Percentiles rank a stretch among this genome's conserved stretches.
Conservation (phyloP, 495 filamentous ascomycete genomes). For the Lindgomyces ingoldianus region DNA sequence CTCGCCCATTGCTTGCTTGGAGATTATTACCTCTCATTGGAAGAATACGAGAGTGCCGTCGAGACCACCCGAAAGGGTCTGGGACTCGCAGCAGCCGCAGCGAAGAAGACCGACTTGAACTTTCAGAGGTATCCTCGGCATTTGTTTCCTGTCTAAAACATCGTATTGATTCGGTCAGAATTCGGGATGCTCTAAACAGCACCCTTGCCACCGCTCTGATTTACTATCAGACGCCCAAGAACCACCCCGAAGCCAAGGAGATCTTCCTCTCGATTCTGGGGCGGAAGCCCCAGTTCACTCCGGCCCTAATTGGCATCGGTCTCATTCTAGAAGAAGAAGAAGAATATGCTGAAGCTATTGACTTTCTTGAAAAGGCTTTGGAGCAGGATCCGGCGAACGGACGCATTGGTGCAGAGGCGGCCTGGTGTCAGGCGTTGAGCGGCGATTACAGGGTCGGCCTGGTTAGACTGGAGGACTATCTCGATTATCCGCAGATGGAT, state of each 20-base stretch:
- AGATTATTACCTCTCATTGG: constrained; percentile 79
- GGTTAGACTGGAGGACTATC: constrained; percentile 66
- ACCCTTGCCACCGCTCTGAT: constrained; percentile 80
- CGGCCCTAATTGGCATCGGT: constrained; percentile 84
- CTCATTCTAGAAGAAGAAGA: constrained; percentile 90
- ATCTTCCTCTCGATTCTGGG: constrained; percentile 79
- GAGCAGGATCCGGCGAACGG: constrained; percentile 69
- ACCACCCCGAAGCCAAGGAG: constrained; percentile 81
- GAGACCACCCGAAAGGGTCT: constrained; percentile 74
- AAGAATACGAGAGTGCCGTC: constrained; percentile 84
- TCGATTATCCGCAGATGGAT: constrained; percentile 56
- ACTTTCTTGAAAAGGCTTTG: constrained; percentile 74
- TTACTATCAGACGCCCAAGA: constrained; percentile 81
- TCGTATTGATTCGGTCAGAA: constrained; percentile 41
- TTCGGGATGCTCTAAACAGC: constrained; percentile 69
- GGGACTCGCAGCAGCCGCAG: constrained; percentile 59
- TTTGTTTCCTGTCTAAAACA: not conserved
- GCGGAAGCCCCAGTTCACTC: constrained; percentile 68
- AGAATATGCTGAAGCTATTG: constrained; percentile 74
- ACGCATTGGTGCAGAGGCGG: constrained; percentile 75
- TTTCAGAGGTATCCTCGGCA: constrained; percentile 64
- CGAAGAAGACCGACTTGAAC: constrained; percentile 62
- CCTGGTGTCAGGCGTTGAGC: constrained; percentile 85
- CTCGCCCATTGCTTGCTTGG: constrained; percentile 82
- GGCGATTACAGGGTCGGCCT: constrained; percentile 68